These are phyloP conservation scores for Xenosphaeropsis pyriputrescens DNA, from an alignment of 2,329 filamentous ascomycete genomes.

Conservation along the genomic window DNA sequence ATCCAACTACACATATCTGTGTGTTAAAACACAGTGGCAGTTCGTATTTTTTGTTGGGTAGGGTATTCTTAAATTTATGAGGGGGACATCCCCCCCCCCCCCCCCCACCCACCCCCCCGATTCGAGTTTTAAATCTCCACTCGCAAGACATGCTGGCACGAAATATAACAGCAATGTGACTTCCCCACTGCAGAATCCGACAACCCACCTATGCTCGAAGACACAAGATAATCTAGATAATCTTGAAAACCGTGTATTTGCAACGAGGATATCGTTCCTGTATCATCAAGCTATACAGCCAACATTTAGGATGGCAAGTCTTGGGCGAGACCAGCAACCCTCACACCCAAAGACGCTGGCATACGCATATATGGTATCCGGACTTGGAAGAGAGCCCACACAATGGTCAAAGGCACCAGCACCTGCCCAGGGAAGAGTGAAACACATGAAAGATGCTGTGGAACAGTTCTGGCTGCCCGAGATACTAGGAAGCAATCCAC, in stretches of 20 bases:
- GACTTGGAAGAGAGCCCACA: constrained; percentile 91
- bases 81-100: too few species aligned
- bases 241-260: constrained; percentile 60
- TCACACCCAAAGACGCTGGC: constrained; percentile 76
- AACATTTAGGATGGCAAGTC: constrained; percentile 71
- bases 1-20: too few species aligned
- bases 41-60: too few species aligned
- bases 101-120: too few species aligned
- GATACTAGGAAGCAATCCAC: constrained; percentile 90
- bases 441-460: constrained; percentile 97
- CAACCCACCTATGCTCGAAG: too few species aligned
- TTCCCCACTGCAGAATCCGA: too few species aligned
- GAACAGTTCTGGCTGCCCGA: constrained; percentile 97
- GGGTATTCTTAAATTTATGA: too few species aligned
- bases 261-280: constrained; percentile 90
- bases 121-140: too few species aligned
- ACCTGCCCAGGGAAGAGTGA: constrained; percentile 86
- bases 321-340: constrained; percentile 74
- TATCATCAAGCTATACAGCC: constrained; percentile 96
- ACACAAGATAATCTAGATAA: too few species aligned
- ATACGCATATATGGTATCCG: constrained; percentile 98
- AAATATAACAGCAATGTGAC: too few species aligned
- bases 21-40: too few species aligned
- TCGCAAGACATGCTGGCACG: too few species aligned
- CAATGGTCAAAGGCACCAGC: constrained; percentile 96